Base-by-base conservation (phyloP, 2,329 filamentous ascomycete species). In the Aspergillus fructus region DNA sequence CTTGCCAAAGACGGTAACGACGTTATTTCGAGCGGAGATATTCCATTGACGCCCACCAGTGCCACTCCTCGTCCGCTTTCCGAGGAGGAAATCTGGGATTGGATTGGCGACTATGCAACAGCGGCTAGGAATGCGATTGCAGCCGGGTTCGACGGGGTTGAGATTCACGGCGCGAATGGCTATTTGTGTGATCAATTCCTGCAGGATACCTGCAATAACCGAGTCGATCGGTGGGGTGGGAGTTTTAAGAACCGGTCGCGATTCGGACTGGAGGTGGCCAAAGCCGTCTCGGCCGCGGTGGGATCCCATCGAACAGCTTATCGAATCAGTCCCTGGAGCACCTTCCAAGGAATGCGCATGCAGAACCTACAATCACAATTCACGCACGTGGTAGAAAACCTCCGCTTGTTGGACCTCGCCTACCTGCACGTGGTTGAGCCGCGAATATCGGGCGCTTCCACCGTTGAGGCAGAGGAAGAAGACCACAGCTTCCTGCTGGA, bases 401-500 rank as follows among this genome's bases (percentile, higher is more conserved):
- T 85, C 11, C 80, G 78, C 51, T 69, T 74, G 23, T 67, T 86
- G 1, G 77, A 80, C 1, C 72, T 90, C 11, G 81, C 85, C 0
- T 89, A 85, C 64, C 67, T 88, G 1, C 85, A 89, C 66, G 58
- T 88, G 0, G 74, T 89, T 8, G 85, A 89, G 65, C 79, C 84
- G 0, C 79, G 84, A 0, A 72, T 86, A 50, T 48, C 60, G 4
- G 68, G 69, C 2, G 62, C 56, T 39, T 43, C 49, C 8, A 53
- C 69, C 3, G 78, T 81, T 48, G 60, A 63, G 1, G 70, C 74
- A 5, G 62, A 69, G 3, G 62, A 72, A 2, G 55, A 58, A 6
- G 47, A 37, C 11, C 64, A 81, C 54, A 74, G 79, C 23, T 79
- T 78, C 62, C 66, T 81, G 47, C 49, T 82, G 33, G 64, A 78